Percentiles rank a stretch among this genome's conserved stretches.
These are phyloP conservation scores for Prillingera fragicola DNA, from an alignment of 1,284 basidiomycete species.

Conservation along the genomic window DNA sequence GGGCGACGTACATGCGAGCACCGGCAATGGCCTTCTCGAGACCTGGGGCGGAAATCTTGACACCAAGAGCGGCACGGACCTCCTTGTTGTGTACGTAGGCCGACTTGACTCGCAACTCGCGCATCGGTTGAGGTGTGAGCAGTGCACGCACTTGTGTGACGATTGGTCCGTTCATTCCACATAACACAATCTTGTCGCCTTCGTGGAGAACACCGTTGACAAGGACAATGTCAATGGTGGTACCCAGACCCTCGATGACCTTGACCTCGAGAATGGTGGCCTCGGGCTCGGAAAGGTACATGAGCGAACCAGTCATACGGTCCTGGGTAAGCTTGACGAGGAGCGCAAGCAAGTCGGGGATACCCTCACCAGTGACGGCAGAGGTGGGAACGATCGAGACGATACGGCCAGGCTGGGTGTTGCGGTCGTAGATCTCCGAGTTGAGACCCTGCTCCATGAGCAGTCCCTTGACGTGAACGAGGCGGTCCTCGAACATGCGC, in stretches of 20 bases:
- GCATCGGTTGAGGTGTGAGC: slow-evolving; percentile 91
- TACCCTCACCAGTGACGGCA: slow-evolving; percentile 94
- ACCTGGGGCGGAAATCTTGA: slow-evolving; percentile 93
- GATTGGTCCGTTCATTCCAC: slow-evolving; percentile 96
- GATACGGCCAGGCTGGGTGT: slow-evolving; percentile 90
- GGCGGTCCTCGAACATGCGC: slow-evolving; percentile 88
- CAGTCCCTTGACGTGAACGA: slow-evolving; percentile 77
- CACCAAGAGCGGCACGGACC: slow-evolving; percentile 94
- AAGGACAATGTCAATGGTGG: slow-evolving; percentile 94
- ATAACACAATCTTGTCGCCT: slow-evolving; percentile 92
- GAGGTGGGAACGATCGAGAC: slow-evolving; percentile 97
- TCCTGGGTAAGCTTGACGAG: slow-evolving; percentile 96
- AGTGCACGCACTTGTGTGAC: slow-evolving; percentile 91
- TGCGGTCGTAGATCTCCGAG: slow-evolving; percentile 92
- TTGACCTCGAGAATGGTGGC: slow-evolving; percentile 99
- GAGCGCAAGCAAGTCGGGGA: slow-evolving; percentile 99
- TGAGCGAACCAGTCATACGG: slow-evolving; percentile 93
- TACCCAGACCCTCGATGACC: slow-evolving; percentile 96
- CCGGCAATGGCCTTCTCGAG: slow-evolving; percentile 99
- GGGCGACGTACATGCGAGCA: slow-evolving; percentile 83
- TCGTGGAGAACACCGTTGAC: slow-evolving; percentile 92
- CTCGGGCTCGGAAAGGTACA: slow-evolving; percentile 97
- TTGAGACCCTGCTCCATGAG: slow-evolving; percentile 98
- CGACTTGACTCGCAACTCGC: slow-evolving; percentile 96
- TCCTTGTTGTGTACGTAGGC: slow-evolving; percentile 97